A percentile compares a stretch with the other conserved stretches of the same genome.
These are phyloP conservation scores for Pseudozyma sp. DNA, from an alignment of 1,284 basidiomycete genomes.

Conservation along the genomic window DNA sequence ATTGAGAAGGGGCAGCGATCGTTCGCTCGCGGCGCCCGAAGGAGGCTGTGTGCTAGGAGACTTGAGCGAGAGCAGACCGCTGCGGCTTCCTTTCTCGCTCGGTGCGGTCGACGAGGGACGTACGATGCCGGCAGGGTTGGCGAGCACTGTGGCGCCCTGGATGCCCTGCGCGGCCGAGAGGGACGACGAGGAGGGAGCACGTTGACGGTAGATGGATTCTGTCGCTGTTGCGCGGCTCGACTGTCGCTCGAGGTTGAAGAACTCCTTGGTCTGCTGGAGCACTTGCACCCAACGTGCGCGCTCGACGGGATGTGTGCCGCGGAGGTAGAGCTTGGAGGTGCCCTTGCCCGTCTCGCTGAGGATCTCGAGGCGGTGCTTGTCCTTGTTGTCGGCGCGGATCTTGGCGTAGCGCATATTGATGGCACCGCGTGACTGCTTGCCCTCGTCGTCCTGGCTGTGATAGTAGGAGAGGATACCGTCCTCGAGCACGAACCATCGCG, in stretches of 20 bases:
- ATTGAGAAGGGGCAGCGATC: constrained; percentile 31
- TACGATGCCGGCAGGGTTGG: constrained; percentile 38
- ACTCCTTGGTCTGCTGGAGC: constrained; percentile 61
- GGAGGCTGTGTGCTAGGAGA: constrained; percentile 37
- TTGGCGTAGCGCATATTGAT: constrained; percentile 86
- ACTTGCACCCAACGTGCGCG: constrained; percentile 66
- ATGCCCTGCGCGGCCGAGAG: constrained; percentile 11
- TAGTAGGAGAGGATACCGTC: constrained; percentile 82
- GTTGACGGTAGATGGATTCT: constrained; percentile 46
- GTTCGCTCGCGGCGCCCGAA: constrained; percentile 42
- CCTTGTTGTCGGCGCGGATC: constrained; percentile 68
- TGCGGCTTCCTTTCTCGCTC: constrained; percentile 35
- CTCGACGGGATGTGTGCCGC: constrained; percentile 76
- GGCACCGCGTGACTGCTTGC: constrained; percentile 84
- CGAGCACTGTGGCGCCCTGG: constrained; percentile 7
- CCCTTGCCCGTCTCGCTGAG: constrained; percentile 72
- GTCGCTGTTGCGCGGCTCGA: constrained; percentile 42
- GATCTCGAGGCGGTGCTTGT: constrained; percentile 84
- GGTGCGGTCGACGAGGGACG: constrained; percentile 41
- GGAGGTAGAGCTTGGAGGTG: constrained; percentile 87
- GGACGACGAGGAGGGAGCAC: constrained; percentile 37
- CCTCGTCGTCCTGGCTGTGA: constrained; percentile 90
- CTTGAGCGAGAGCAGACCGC: constrained; percentile 35
- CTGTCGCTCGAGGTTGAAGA: constrained; percentile 52
- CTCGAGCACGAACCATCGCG: constrained; percentile 92